A percentile compares a stretch with the other conserved stretches of the same genome.
Conservation (phyloP, 129 eudicot genomes). For the Chrysanthemum lavandulifolium region DNA sequence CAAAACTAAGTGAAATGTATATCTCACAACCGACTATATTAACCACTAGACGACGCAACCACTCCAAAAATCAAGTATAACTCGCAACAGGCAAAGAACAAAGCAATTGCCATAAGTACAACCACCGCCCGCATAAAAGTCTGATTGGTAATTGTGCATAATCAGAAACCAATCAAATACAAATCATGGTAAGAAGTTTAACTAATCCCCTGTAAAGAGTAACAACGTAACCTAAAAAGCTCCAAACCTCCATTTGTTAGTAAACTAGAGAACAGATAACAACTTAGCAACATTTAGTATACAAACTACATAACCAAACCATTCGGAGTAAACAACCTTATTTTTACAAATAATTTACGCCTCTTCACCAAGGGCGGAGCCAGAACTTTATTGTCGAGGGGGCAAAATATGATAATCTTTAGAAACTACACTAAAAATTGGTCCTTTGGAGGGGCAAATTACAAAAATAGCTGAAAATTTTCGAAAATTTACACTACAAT, state of each 20-base stretch:
- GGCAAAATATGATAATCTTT: too few relatives aligned
- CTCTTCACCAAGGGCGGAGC: too few relatives aligned
- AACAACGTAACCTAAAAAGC: neutral
- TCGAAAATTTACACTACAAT: too few relatives aligned
- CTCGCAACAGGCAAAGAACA: neutral
- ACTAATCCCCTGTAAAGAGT: neutral
- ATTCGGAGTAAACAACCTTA: neutral
- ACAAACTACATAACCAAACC: neutral
- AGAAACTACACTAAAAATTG: too few relatives aligned
- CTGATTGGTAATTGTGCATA: neutral
- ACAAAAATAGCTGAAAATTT: too few relatives aligned
- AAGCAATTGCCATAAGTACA: slow-evolving; percentile 10
- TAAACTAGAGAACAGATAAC: too few relatives aligned
- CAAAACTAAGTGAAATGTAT: too few relatives aligned
- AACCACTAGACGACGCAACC: too few relatives aligned
- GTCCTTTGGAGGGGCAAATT: too few relatives aligned
- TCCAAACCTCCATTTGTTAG: neutral
- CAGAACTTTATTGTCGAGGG: too few relatives aligned
- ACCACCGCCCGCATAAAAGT: neutral
- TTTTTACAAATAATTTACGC: neutral
- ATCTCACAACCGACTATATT: too few relatives aligned
- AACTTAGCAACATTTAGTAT: neutral
- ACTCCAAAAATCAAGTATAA: neutral
- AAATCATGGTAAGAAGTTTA: neutral
- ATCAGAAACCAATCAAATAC: slow-evolving; percentile 4